Evolutionary conservation across 495 filamentous ascomycete genomes (phyloP).

Genomic region (Thozetella sp.): DNA sequence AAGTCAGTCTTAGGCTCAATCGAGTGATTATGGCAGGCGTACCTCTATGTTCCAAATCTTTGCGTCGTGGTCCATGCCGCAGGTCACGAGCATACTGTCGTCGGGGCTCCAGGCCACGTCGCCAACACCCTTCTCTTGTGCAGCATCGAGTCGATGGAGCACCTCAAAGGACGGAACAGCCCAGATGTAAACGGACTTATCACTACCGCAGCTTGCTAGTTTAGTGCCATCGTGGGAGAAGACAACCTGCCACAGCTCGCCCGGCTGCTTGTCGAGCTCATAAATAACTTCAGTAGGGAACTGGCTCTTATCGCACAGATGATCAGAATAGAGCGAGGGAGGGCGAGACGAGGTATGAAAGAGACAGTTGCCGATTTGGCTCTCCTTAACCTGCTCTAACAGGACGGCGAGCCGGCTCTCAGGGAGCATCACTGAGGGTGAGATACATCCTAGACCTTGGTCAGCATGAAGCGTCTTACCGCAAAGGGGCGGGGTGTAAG

Average conservation of each 20-base stretch:
- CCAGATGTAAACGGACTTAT: constrained; percentile 78
- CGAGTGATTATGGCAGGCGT: constrained; percentile 20
- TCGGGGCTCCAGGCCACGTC: constrained; percentile 92
- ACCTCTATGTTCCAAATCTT: constrained; percentile 81
- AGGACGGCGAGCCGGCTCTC: constrained; percentile 86
- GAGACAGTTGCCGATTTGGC: constrained; percentile 79
- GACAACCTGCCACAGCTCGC: constrained; percentile 87
- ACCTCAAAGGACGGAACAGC: constrained; percentile 71
- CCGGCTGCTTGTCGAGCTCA: constrained; percentile 72
- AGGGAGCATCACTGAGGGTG: constrained; percentile 97
- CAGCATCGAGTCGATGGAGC: constrained; percentile 60
- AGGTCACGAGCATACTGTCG: constrained; percentile 80
- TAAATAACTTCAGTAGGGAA: constrained; percentile 72
- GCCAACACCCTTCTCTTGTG: constrained; percentile 65
- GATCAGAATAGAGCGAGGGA: constrained; percentile 87
- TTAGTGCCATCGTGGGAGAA: constrained; percentile 90
- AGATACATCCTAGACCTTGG: constrained; percentile 72
- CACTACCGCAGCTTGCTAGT: constrained; percentile 80
- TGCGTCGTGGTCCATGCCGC: constrained; percentile 72
- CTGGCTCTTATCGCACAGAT: constrained; percentile 75
- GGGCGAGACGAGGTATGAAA: constrained; percentile 84
- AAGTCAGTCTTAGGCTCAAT: constrained; percentile 3
- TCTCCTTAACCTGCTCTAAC: constrained; percentile 79
- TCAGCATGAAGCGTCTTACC: constrained; percentile 10
- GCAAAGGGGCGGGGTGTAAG: constrained; percentile 1